Evolutionary conservation across 768 basidiomycete species (phyloP).

Genomic region (Mycena venus): DNA sequence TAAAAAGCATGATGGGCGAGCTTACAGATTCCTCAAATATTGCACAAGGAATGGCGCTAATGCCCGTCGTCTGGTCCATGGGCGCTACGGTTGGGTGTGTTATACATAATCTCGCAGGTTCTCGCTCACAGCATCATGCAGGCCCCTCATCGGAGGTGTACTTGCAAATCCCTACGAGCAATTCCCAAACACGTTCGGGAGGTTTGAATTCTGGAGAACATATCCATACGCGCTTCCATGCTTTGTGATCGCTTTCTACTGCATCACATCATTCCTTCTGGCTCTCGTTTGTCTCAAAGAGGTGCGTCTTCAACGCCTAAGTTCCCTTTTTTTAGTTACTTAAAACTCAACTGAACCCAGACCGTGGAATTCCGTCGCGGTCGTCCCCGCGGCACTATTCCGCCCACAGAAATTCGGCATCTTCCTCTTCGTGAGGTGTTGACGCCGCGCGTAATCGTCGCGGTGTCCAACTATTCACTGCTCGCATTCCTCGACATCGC

Average conservation of each 20-base stretch:
- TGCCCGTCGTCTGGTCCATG: not conserved
- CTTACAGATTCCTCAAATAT: not conserved
- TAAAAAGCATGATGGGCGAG: not conserved
- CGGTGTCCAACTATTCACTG: not conserved
- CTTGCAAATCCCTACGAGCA: not conserved
- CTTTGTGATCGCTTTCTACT: not conserved
- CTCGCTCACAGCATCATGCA: not conserved
- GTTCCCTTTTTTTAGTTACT: too few relatives aligned
- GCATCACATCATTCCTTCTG: not conserved
- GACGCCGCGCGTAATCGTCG: not conserved
- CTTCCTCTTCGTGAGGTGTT: not conserved
- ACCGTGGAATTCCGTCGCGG: not conserved
- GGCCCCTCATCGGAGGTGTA: not conserved
- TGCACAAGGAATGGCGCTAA: not conserved
- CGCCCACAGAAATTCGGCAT: not conserved
- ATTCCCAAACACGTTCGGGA: not conserved
- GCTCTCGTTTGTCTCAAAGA: not conserved
- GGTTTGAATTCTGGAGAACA: not conserved
- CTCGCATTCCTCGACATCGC: not conserved
- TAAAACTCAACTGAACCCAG: not conserved
- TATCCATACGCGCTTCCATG: not conserved
- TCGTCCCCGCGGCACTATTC: too few relatives aligned
- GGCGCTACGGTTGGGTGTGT: not conserved
- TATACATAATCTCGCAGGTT: not conserved
- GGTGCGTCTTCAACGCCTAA: not conserved